Conservation (phyloP, 2,329 filamentous ascomycete genomes). For the Epichloe hybrida region DNA sequence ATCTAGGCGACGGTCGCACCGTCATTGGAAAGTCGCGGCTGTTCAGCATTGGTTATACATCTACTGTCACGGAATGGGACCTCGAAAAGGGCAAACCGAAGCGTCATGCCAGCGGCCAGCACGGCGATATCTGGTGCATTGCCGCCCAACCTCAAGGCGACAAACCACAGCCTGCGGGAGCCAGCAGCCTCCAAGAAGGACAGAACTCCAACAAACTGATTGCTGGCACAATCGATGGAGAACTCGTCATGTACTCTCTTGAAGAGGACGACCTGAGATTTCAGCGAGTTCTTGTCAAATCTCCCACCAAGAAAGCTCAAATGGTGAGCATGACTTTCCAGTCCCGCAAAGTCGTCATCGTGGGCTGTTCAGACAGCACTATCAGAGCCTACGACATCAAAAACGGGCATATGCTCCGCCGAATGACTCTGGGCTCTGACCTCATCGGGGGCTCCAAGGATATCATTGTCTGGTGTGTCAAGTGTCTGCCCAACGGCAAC, state of each 20-base stretch:
- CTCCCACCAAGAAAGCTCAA: constrained; percentile 71
- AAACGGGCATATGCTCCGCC: constrained; percentile 61
- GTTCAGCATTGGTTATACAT: constrained; percentile 93
- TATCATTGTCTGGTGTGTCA: constrained; percentile 86
- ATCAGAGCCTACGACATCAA: constrained; percentile 82
- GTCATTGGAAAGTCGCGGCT: constrained; percentile 64
- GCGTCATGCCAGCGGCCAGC: constrained; percentile 77
- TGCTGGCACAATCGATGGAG: constrained; percentile 80
- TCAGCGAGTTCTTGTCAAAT: constrained; percentile 59
- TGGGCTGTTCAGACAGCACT: constrained; percentile 92
- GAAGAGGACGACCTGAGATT: constrained; percentile 74
- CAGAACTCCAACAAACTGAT: constrained; percentile 50
- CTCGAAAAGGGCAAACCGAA: constrained; percentile 63
- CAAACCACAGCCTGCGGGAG: constrained; percentile 5
- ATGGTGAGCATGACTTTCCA: constrained; percentile 90
- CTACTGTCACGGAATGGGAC: constrained; percentile 90
- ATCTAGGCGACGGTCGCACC: constrained; percentile 46
- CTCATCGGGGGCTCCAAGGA: constrained; percentile 66
- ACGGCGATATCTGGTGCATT: constrained; percentile 95
- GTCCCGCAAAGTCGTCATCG: constrained; percentile 66
- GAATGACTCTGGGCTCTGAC: constrained; percentile 76
- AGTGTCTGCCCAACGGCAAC: constrained; percentile 72
- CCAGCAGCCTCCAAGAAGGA: constrained; percentile 14
- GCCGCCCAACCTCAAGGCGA: constrained; percentile 58
- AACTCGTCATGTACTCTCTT: constrained; percentile 74